These are phyloP conservation scores for Dryadomyces quercivorus DNA, from an alignment of 2,329 filamentous ascomycete species.

Conservation along the genomic window DNA sequence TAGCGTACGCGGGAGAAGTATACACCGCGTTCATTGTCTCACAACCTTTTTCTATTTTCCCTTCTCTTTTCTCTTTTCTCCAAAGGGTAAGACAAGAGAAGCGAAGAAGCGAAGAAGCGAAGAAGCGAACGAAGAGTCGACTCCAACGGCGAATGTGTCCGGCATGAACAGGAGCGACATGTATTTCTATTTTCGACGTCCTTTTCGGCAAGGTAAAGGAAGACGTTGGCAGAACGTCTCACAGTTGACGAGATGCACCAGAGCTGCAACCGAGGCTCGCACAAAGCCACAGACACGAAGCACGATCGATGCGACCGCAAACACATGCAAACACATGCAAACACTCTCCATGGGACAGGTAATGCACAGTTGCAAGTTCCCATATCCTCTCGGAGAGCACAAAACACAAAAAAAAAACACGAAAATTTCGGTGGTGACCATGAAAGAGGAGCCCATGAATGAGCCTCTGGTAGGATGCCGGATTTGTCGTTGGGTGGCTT, in stretches of 20 bases:
- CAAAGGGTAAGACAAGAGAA: constrained; percentile 10
- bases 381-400: neutral
- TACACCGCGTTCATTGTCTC: neutral
- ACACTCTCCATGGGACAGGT: neutral
- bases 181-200: neutral
- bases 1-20: neutral
- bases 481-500: neutral
- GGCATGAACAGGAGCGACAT: too few species aligned
- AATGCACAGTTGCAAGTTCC: neutral
- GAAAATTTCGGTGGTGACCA: neutral
- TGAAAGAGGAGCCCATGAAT: neutral
- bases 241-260: neutral
- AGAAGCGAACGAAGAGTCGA: neutral
- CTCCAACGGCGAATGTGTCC: neutral
- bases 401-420: neutral
- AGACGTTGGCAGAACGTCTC: neutral
- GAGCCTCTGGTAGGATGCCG: neutral
- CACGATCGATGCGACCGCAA: neutral
- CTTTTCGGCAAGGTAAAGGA: neutral
- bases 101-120: too few species aligned
- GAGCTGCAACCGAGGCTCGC: neutral
- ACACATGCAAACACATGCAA: neutral
- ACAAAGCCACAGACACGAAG: too few species aligned
- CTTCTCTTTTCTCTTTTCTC: constrained; percentile 5
- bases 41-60: neutral